phyloP scores from a whole-genome alignment of 805 yeast species.

The Dipodascus geniculatus region DNA sequence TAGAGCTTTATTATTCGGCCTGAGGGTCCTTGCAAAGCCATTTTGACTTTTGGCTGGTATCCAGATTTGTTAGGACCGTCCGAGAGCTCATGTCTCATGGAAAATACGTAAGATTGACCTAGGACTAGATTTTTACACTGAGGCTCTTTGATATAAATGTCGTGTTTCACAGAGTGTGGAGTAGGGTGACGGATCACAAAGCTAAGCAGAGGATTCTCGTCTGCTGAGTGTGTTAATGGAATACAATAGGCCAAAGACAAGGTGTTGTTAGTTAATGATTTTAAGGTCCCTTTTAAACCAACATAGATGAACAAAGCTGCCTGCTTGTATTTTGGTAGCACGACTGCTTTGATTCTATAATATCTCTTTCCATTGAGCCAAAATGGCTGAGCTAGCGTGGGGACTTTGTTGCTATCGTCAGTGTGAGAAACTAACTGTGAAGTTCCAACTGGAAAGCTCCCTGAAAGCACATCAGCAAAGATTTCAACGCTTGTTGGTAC shows the following conservation, averaged over 20 bases:
- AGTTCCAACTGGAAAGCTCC: slow-evolving; percentile 20
- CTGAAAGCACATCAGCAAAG: slow-evolving; percentile 37
- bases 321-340: slow-evolving; percentile 54
- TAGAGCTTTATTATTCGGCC: slow-evolving; percentile 59
- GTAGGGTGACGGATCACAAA: slow-evolving; percentile 68
- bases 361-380: slow-evolving; percentile 56
- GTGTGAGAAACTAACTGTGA: neutral
- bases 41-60: slow-evolving; percentile 36
- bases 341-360: slow-evolving; percentile 67
- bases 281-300: slow-evolving; percentile 40
- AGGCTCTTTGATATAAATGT: slow-evolving; percentile 75
- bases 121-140: slow-evolving; percentile 53
- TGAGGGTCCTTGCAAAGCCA: slow-evolving; percentile 77
- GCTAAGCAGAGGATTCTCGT: slow-evolving; percentile 47
- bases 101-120: slow-evolving; percentile 54
- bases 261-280: slow-evolving; percentile 16
- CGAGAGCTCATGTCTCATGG: slow-evolving; percentile 38
- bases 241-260: slow-evolving; percentile 65
- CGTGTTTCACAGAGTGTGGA: slow-evolving; percentile 54
- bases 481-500: slow-evolving; percentile 65
- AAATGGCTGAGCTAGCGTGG: slow-evolving; percentile 63
- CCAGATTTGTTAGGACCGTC: slow-evolving; percentile 30
- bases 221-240: slow-evolving; percentile 57
- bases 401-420: neutral
- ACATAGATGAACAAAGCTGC: slow-evolving; percentile 72